Evolutionary conservation across 352 stramenopile genomes (phyloP).

Genomic region (Globisporangium abappressorium): DNA sequence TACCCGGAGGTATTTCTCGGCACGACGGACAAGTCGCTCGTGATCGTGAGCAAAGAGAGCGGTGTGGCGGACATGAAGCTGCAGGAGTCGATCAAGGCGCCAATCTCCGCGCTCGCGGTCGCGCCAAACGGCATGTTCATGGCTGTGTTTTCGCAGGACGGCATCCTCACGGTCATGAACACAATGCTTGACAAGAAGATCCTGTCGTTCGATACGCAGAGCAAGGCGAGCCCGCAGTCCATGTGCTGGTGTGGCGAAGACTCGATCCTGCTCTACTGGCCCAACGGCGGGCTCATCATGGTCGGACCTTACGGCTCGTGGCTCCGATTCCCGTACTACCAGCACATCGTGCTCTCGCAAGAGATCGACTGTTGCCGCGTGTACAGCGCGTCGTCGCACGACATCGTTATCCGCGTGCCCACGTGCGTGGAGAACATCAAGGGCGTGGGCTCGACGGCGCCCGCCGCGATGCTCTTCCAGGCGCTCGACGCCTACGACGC

Average conservation of each 20-base stretch:
- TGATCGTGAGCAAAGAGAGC: conserved; percentile 75
- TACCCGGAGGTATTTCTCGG: conserved; percentile 93
- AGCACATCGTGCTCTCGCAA: conserved; percentile 66
- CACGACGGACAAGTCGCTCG: conserved; percentile 88
- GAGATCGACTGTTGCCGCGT: conserved; percentile 77
- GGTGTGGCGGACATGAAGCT: conserved; percentile 83
- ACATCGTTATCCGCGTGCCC: conserved; percentile 87
- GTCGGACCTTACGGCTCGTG: conserved; percentile 85
- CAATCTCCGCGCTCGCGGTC: conserved; percentile 92
- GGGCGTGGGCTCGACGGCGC: conserved; percentile 81
- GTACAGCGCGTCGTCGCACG: conserved; percentile 63
- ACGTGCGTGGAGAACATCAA: conserved; percentile 85
- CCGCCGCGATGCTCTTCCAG: conserved; percentile 89
- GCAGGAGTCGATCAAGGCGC: conserved; percentile 70
- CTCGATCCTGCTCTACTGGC: conserved; percentile 88
- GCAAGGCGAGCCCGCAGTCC: conserved; percentile 59
- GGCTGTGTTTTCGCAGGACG: conserved; percentile 93
- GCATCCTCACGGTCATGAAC: conserved; percentile 93
- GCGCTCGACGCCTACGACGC: conserved; percentile 87
- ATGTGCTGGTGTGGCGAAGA: conserved; percentile 91
- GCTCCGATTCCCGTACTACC: conserved; percentile 80
- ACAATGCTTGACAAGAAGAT: conserved; percentile 96
- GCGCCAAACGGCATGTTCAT: conserved; percentile 95
- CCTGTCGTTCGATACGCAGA: conserved; percentile 86
- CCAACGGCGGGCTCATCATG: conserved; percentile 77